Evolutionary conservation across 2,329 filamentous ascomycete species (phyloP), one percentile per base, ranked within the genome.

Genomic region (Periglandula ipomoeae): DNA sequence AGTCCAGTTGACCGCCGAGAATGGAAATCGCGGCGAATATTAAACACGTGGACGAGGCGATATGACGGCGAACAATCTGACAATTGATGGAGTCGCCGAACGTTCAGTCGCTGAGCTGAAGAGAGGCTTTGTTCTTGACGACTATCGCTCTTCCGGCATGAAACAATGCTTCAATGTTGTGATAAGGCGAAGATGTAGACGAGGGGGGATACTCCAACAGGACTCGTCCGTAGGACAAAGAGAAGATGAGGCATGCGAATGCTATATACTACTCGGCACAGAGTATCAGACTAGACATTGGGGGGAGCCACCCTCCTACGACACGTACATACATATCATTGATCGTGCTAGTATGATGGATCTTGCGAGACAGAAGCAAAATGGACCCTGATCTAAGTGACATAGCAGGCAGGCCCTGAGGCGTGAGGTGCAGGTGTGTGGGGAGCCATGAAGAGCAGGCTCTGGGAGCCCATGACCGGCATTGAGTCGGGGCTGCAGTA

Each of bases 311-410:
- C 22, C 26, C 40, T 32, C 23, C 43, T 17, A 22, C 35, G 44
- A 23, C 19, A 39, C 44, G 22, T 9, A 42, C 10, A 42, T 20
- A 42, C 15, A 20, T 24, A 26, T 42, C 5, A 20, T 24, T 42
- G 24, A 22, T 13, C 7, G 23, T 22, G 22, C 43, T 27, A 38
- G 41, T 27, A 24, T 9, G 9, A 44, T 44, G 46, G 46, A 48
- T 43, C 39, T 48, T 13, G 39, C 47, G 20, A 22, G 42, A 46
- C 35, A 49, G 47, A 46, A 45, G 47, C 47, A 49, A 49, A 41
- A 49, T 40, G 32, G 35, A 5, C 32, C 39, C 15, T 26, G 13
- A 27, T 30, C 20, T 48, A n/a, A n/a, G n/a, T n/a, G 20, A 15
- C n/a, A 19, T 34, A 6, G 39, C 27, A 23, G 22, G 27, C 5